Conservation (phyloP, 1,139 yeast genomes). For the Oligophagozyma castellii region DNA sequence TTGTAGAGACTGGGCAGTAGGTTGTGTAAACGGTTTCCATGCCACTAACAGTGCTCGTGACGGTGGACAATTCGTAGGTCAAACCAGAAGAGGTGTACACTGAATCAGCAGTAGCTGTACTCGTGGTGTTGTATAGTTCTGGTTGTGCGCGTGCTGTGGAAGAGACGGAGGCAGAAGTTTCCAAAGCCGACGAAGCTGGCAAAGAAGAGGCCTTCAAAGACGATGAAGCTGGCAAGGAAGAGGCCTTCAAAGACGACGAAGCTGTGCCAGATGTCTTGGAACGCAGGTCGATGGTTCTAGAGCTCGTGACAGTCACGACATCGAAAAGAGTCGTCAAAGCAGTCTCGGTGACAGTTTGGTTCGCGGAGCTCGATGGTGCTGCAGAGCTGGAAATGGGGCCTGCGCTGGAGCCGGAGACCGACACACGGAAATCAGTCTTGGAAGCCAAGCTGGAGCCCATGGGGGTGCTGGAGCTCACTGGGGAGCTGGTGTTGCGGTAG, state of each 20-base stretch:
- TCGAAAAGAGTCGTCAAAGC: neutral
- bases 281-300: neutral
- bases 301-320: neutral
- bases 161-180: neutral
- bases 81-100: neutral
- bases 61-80: neutral
- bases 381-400: slow-evolving; percentile 21
- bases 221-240: neutral
- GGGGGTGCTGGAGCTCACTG: too few relatives aligned
- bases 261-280: neutral
- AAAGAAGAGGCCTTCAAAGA: neutral
- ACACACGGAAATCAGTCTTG: too few relatives aligned
- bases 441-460: too few relatives aligned
- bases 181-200: neutral
- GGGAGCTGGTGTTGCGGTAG: too few relatives aligned
- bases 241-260: neutral
- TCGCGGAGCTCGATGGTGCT: slow-evolving; percentile 8
- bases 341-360: slow-evolving; percentile 3
- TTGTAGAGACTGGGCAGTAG: neutral
- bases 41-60: neutral
- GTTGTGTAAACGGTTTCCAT: neutral
- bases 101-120: neutral
- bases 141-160: neutral
- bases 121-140: neutral
- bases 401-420: too few relatives aligned